A percentile compares a stretch with the other conserved stretches of the same genome.
Conservation (phyloP, 768 basidiomycete species). For the Pisolithus marmoratus region DNA sequence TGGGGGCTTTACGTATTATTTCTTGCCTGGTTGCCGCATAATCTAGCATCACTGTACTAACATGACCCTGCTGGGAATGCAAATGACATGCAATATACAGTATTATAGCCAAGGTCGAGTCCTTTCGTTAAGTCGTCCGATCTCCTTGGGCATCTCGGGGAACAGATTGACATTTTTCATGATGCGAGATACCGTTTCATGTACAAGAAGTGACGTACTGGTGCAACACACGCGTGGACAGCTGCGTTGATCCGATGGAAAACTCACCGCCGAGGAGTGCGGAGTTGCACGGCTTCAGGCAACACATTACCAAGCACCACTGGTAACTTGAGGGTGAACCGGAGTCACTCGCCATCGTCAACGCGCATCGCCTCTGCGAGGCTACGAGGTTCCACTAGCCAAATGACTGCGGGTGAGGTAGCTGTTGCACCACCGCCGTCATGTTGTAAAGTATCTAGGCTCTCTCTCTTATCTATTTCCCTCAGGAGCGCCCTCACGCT, state of each 20-base stretch:
- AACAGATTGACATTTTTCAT: no score
- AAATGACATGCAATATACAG: background rate
- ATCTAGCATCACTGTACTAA: background rate
- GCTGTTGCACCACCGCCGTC: background rate
- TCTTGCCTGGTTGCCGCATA: background rate
- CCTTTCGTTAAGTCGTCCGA: no score
- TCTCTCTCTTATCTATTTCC: conserved; percentile 39
- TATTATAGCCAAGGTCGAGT: background rate
- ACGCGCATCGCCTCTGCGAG: conserved; percentile 56
- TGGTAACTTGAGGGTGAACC: background rate
- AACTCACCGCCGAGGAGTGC: no score
- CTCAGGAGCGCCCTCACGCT: conserved; percentile 72
- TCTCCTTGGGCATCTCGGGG: no score
- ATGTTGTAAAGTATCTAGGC: background rate
- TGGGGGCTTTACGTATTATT: background rate
- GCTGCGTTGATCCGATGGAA: no score
- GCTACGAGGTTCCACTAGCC: conserved; percentile 78
- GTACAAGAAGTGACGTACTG: no score
- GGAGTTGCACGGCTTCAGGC: no score
- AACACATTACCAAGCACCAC: background rate
- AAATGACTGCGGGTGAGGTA: conserved; percentile 40
- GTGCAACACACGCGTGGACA: no score
- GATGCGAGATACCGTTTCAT: no score
- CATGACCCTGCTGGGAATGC: background rate
- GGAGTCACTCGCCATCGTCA: conserved; percentile 12